Evolutionary conservation across 78 protist species (phyloP), one percentile per base, ranked within the genome.

Genomic region (Creolimax fragrantissima): DNA sequence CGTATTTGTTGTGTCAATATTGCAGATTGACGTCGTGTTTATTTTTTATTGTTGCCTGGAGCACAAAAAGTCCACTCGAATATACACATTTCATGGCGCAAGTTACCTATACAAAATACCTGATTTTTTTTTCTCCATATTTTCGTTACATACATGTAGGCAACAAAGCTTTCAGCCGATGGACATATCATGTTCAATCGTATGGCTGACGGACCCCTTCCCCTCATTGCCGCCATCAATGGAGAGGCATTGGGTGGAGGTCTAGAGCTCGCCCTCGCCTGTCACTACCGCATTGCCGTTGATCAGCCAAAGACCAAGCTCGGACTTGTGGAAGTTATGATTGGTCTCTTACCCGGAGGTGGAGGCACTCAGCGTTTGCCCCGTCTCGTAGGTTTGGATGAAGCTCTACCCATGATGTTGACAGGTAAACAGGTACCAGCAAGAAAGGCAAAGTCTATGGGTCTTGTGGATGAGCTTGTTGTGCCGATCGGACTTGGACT

Each of bases 171-270:
- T 17, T 3, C 89, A 4, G 45, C 41, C 42, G 86, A 32, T 11
- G 93, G 93, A 7, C 91, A 92, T 83, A 3, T 5, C 32, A 2
- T 88, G 91, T 5, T 92, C 3, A 58, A 81, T 67, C 4, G 32
- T 11, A 24, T 45, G 42, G 89, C 58, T 4, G 4, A 35, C 24
- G 11, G 3, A 32, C 2, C 36, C 43, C 43, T 83, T 81, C 98
- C 98, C 42, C 89, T 94, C 11, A 95, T 97, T 45, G 98, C 98
- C 2, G 92, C 94, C 43, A 94, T 97, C 85, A 85, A 95, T 42
- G 98, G 98, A 45, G 84, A 74, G 7, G 96, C 97, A n/a, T 88
- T 97, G 3, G 98, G 98, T 37, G 99, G 99, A 41, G 99, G 99
- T 37, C 95, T 97, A 17, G 99, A 97, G 45, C 41, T 96, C 66